Evolutionary conservation across 2,329 filamentous ascomycete genomes (phyloP).

Genomic region (Aciculosporium take): DNA sequence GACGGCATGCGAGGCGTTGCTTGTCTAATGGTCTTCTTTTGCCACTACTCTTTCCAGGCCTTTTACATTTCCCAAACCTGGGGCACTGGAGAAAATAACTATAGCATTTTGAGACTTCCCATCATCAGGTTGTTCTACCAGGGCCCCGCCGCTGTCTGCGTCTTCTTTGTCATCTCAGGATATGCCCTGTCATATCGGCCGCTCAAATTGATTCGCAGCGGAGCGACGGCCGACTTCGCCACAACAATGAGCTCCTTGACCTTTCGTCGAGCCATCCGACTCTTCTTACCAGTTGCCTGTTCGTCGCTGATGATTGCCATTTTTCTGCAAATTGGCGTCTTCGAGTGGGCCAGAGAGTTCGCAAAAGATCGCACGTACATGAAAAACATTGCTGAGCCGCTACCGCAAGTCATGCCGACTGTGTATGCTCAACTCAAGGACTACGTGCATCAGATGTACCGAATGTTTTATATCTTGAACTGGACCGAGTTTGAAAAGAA

Average conservation of each 20-base stretch:
- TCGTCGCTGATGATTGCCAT: constrained; percentile 34
- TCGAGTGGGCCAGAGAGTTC: constrained; percentile 34
- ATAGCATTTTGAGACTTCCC: constrained; percentile 35
- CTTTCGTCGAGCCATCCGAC: constrained; percentile 36
- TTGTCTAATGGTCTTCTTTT: constrained; percentile 41
- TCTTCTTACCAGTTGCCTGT: constrained; percentile 36
- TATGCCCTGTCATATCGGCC: constrained; percentile 44
- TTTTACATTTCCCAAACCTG: constrained; percentile 38
- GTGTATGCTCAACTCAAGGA: constrained; percentile 27
- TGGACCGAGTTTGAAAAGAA: constrained; percentile 34
- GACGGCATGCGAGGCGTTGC: constrained; percentile 44
- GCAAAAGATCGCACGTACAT: constrained; percentile 27
- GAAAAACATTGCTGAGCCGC: constrained; percentile 34
- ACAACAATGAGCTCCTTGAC: constrained; percentile 33
- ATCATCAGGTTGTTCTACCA: constrained; percentile 39
- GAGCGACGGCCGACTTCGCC: constrained; percentile 25
- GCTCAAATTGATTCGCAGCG: constrained; percentile 29
- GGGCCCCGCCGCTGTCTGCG: constrained; percentile 41
- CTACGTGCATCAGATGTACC: constrained; percentile 33
- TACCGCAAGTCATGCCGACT: constrained; percentile 25
- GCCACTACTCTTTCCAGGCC: constrained; percentile 39
- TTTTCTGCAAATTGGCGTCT: constrained; percentile 30
- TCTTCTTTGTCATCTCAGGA: constrained; percentile 50
- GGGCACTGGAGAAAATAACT: constrained; percentile 29
- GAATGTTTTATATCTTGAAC: constrained; percentile 36